Base-by-base conservation (phyloP, 1,139 yeast species). In the Taphrina pruni region DNA sequence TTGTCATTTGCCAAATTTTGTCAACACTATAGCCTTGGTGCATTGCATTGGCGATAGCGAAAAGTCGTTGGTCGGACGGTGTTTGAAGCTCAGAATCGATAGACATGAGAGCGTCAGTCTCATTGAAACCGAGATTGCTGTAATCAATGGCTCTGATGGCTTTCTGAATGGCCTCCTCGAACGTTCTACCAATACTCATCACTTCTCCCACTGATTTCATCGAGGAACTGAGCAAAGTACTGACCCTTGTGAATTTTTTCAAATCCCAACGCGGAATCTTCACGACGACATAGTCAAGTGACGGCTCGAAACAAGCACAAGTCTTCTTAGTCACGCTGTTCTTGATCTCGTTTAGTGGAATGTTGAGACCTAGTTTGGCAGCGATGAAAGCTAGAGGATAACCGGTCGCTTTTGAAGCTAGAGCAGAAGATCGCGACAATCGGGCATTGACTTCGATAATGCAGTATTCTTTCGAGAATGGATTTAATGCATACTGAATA, bases 151-250 rank as follows among this genome's bases (percentile, higher is more conserved):
- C 92, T 80, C 99, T 87, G 74, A 94, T 93, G 70, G 98, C 99
- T 82, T 94, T 94, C 82, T 94, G 99, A 73, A 94, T 90, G 54
- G 99, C 97, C 80, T 94, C 99, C 81, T 94, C 99, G 75, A 94
- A 94, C 17, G 97, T 94, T 81, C 99, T 86, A 78, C 99, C 99
- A 79, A 94, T 92, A 73, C 96, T 86, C 99, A 94, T 94, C 70
- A 94, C 99, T 81, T 94, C 99, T 83, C 99, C 99, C 72, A 94
- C 99, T 74, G 97, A 92, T 81, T 94, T 94, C 99, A 94, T 94
- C 58, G 97, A 88, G 6, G 98, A 93, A 50, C 96, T 89, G 76
- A 94, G 85, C 77, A 88, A 85, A 70, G 93, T 87, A 65, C 96
- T 89, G 67, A 94, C 99, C 79, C 97, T 86, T 73, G 94, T 90